Percentiles rank a stretch among this genome's conserved stretches.
Evolutionary conservation across 257 asterid genomes (phyloP).

Genomic region (Paulownia fortunei): DNA sequence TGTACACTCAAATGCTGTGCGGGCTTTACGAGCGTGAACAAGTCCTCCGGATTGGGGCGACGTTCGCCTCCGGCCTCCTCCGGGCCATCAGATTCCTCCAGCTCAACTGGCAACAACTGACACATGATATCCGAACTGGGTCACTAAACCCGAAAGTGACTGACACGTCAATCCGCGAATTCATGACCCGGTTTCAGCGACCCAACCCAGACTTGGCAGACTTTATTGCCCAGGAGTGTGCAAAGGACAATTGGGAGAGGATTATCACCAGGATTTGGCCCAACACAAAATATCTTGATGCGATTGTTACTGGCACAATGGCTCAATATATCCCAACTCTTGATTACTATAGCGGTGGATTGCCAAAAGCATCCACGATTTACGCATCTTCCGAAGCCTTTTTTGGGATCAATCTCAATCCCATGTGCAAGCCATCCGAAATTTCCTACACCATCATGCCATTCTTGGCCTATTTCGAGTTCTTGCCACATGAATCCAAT

Average conservation of each 20-base stretch:
- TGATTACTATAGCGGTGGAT: constrained; percentile 44
- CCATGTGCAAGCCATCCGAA: constrained; percentile 37
- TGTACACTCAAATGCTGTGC: constrained; percentile 42
- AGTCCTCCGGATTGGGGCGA: constrained; percentile 36
- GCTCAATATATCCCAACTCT: constrained; percentile 46
- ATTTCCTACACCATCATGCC: constrained; percentile 52
- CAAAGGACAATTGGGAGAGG: constrained; percentile 35
- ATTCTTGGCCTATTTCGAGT: constrained; percentile 48
- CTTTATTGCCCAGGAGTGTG: constrained; percentile 31
- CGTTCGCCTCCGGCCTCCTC: constrained; percentile 28
- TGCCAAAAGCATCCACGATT: constrained; percentile 37
- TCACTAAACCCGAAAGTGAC: constrained; percentile 29
- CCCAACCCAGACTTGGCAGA: constrained; percentile 43
- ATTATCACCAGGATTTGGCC: constrained; percentile 51
- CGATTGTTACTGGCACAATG: constrained; percentile 47
- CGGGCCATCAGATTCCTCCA: constrained; percentile 35
- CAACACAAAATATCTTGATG: constrained; percentile 41
- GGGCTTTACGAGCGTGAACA: constrained; percentile 39
- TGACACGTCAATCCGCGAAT: constrained; percentile 25
- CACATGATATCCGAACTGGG: constrained; percentile 36
- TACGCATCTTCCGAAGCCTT: constrained; percentile 47
- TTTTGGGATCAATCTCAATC: constrained; percentile 45
- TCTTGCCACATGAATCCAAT: constrained; percentile 35
- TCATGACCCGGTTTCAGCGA: constrained; percentile 31
- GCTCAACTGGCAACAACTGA: constrained; percentile 38